Percentiles rank a stretch among this genome's conserved stretches.
phyloP scores from a whole-genome alignment of 2,329 filamentous ascomycete genomes.

The Exophiala aquamarina region DNA sequence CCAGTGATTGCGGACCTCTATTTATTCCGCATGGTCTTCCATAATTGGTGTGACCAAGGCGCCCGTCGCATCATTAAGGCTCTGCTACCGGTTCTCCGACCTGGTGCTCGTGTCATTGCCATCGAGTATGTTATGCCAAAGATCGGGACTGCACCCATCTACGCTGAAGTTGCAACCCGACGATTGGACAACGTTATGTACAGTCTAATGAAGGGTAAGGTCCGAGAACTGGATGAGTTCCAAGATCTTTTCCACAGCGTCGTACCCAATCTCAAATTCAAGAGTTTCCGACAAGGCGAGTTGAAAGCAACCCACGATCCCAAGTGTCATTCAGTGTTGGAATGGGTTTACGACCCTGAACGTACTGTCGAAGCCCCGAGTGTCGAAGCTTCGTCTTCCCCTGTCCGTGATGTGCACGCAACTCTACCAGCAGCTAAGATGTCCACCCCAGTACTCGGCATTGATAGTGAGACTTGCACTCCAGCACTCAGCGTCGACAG shows the following conservation, averaged over 20 bases:
- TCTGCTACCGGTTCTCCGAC: constrained; percentile 9
- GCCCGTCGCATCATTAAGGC: constrained; percentile 47
- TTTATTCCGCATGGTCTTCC: constrained; percentile 60
- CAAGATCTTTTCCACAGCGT: constrained; percentile 7
- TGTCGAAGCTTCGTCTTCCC: too few relatives aligned
- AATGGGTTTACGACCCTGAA: constrained; percentile 12
- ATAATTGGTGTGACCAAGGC: constrained; percentile 61
- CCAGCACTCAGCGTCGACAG: neutral
- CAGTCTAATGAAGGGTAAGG: constrained; percentile 14
- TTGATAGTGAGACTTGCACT: neutral
- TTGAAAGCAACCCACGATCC: constrained; percentile 16
- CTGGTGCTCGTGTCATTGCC: constrained; percentile 8
- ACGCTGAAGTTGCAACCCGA: constrained; percentile 10
- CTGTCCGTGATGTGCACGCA: too few relatives aligned
- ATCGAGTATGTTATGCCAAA: constrained; percentile 15
- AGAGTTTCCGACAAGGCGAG: constrained; percentile 10
- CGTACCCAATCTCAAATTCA: constrained; percentile 8
- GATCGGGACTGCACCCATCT: constrained; percentile 4
- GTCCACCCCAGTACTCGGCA: neutral
- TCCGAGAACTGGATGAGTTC: constrained; percentile 10
- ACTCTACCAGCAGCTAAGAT: too few relatives aligned
- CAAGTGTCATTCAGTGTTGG: constrained; percentile 10
- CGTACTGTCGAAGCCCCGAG: neutral
- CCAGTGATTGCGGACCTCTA: constrained; percentile 59
- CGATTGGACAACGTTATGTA: constrained; percentile 15